These are phyloP conservation scores for Dorcoceras hygrometricum DNA, from an alignment of 257 asterid species.

Conservation along the genomic window DNA sequence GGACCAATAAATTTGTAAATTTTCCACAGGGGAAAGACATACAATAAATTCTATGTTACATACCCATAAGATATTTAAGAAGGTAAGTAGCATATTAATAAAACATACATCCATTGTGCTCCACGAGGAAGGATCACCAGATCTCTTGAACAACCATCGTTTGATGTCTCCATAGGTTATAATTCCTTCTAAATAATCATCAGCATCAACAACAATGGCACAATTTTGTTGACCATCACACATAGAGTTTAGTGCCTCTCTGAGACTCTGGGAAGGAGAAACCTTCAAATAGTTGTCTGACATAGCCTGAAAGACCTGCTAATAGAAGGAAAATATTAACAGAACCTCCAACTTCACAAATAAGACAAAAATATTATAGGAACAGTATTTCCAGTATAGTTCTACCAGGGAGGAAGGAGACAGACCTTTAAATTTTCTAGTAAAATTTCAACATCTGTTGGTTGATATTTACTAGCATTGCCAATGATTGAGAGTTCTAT, in stretches of 20 bases:
- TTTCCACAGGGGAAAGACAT: background rate
- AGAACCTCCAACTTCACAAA: background rate
- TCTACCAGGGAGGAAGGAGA: constrained; percentile 15
- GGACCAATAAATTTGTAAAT: constrained; percentile 20
- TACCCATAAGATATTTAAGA: constrained; percentile 14
- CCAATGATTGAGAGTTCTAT: constrained; percentile 66
- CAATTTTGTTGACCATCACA: constrained; percentile 67
- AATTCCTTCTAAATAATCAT: constrained; percentile 78
- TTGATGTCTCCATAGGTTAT: constrained; percentile 79
- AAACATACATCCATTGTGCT: constrained; percentile 58
- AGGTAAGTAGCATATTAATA: constrained; percentile 4
- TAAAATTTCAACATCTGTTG: constrained; percentile 50
- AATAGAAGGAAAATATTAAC: constrained; percentile 20
- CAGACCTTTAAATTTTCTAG: constrained; percentile 80
- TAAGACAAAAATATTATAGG: constrained; percentile 3
- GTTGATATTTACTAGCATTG: constrained; percentile 36
- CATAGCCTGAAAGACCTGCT: constrained; percentile 90
- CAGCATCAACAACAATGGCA: constrained; percentile 63
- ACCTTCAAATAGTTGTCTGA: constrained; percentile 61
- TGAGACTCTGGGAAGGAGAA: constrained; percentile 53
- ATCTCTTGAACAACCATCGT: constrained; percentile 46
- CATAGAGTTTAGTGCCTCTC: constrained; percentile 70
- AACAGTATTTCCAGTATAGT: constrained; percentile 19
- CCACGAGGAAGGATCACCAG: constrained; percentile 43
- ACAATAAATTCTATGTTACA: background rate